Conservation (phyloP, 495 filamentous ascomycete species). For the Hypomontagnella submonticulosa region DNA sequence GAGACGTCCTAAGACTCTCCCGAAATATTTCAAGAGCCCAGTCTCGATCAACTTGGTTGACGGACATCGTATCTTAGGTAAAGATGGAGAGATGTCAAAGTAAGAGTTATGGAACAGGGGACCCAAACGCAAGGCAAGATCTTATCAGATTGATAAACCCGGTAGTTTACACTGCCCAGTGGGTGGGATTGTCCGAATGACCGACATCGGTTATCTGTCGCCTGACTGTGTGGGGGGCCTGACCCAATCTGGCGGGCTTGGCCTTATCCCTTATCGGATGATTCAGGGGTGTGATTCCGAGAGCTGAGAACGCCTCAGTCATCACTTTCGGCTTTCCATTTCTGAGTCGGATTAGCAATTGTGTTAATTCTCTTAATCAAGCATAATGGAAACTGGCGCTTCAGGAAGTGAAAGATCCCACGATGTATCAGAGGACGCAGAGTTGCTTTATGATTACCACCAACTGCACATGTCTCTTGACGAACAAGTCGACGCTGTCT, state of each 20-base stretch:
- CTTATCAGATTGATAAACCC: conserved; percentile 51
- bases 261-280: no score
- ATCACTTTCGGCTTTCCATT: no score
- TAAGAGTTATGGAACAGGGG: conserved; percentile 20
- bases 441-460: conserved; percentile 54
- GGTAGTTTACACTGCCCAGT: background rate
- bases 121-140: conserved; percentile 25
- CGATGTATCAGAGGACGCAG: conserved; percentile 52
- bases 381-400: background rate
- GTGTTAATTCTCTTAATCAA: background rate
- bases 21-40: conserved; percentile 35
- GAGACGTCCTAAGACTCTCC: conserved; percentile 41
- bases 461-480: conserved; percentile 45
- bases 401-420: background rate
- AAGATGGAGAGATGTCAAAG: conserved; percentile 6
- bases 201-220: no score
- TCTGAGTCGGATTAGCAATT: no score
- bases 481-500: conserved; percentile 47
- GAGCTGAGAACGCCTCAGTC: no score
- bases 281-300: no score
- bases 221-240: no score
- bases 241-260: no score
- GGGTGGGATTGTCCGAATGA: no score
- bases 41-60: conserved; percentile 19
- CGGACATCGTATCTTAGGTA: conserved; percentile 26